A percentile compares a stretch with the other conserved stretches of the same genome.
These are phyloP conservation scores for Epichloe sylvatica DNA, from an alignment of 2,329 filamentous ascomycete species.

Conservation along the genomic window DNA sequence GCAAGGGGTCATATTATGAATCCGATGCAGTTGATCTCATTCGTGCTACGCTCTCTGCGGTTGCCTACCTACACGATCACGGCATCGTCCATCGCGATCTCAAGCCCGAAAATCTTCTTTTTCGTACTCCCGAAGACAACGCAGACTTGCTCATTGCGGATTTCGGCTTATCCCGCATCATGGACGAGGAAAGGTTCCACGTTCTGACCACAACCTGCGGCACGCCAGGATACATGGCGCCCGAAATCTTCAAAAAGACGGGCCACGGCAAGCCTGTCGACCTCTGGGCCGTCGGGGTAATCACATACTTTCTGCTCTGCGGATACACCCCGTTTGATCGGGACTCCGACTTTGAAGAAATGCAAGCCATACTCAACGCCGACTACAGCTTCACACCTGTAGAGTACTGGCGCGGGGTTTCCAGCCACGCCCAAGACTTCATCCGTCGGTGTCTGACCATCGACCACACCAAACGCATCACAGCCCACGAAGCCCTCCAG, in stretches of 20 bases:
- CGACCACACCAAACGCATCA: constrained; percentile 77
- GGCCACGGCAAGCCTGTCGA: constrained; percentile 97
- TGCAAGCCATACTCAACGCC: constrained; percentile 94
- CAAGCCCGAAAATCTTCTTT: constrained; percentile 93
- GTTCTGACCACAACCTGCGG: constrained; percentile 95
- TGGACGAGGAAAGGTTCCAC: constrained; percentile 98
- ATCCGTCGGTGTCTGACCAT: constrained; percentile 85
- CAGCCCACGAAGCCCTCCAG: constrained; percentile 63
- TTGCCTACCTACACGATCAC: constrained; percentile 95
- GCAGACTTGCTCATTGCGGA: constrained; percentile 94
- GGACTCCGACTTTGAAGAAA: constrained; percentile 94
- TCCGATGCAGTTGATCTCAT: constrained; percentile 92
- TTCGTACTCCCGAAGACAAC: constrained; percentile 94
- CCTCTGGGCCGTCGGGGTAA: constrained; percentile 95
- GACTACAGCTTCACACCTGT: constrained; percentile 91
- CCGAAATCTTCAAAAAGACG: constrained; percentile 99
- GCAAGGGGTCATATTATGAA: constrained; percentile 97
- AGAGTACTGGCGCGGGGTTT: constrained; percentile 95
- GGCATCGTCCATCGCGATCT: constrained; percentile 96
- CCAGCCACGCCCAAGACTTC: constrained; percentile 73
- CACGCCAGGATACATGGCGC: constrained; percentile 97
- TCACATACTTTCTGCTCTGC: constrained; percentile 95
- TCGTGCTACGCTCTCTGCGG: constrained; percentile 86
- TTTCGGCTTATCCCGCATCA: constrained; percentile 89
- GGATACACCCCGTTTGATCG: constrained; percentile 97